A percentile compares a stretch with the other conserved stretches of the same genome.
These are phyloP conservation scores for Quercus dentata DNA, from an alignment of 306 rosid genomes.

Conservation along the genomic window DNA sequence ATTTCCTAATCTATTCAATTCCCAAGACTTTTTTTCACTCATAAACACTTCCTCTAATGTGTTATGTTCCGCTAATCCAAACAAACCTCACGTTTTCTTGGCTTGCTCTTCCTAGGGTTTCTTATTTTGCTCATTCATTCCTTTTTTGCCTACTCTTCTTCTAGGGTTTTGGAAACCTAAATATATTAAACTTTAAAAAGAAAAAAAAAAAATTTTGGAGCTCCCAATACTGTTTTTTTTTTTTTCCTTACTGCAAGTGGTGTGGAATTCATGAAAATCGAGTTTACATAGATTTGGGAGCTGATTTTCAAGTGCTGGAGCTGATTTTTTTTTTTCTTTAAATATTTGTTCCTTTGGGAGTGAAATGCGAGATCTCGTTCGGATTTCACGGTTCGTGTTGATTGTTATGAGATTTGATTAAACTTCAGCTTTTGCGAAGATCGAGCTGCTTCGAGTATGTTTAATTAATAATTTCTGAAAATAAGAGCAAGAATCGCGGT, in stretches of 20 bases:
- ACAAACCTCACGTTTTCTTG: slow-evolving; percentile 10
- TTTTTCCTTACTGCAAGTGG: slow-evolving; percentile 3
- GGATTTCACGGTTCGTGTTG: slow-evolving; percentile 10
- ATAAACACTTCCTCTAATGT: not conserved
- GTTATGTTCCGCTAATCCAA: slow-evolving; percentile 8
- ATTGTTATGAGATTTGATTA: slow-evolving; percentile 11
- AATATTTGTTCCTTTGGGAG: slow-evolving; percentile 5
- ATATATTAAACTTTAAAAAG: not conserved
- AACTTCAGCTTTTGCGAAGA: slow-evolving; percentile 24
- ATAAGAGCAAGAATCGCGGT: slow-evolving; percentile 4
- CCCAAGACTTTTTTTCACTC: slow-evolving; percentile 30
- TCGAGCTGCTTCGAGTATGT: slow-evolving; percentile 29
- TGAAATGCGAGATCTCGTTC: slow-evolving; percentile 39
- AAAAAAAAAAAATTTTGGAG: not conserved
- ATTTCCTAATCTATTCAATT: slow-evolving; percentile 31
- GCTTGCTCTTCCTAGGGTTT: slow-evolving; percentile 31
- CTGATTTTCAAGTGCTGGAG: not conserved
- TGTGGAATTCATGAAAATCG: slow-evolving; percentile 14
- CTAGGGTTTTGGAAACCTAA: slow-evolving; percentile 50
- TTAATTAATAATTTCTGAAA: slow-evolving; percentile 6
- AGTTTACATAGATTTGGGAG: not conserved
- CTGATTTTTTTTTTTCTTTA: not conserved
- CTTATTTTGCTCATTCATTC: not conserved
- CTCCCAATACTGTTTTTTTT: not conserved
- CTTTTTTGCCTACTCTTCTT: slow-evolving; percentile 9